Base-by-base conservation (phyloP, 768 basidiomycete genomes). In the Leccinum disarticulatum region DNA sequence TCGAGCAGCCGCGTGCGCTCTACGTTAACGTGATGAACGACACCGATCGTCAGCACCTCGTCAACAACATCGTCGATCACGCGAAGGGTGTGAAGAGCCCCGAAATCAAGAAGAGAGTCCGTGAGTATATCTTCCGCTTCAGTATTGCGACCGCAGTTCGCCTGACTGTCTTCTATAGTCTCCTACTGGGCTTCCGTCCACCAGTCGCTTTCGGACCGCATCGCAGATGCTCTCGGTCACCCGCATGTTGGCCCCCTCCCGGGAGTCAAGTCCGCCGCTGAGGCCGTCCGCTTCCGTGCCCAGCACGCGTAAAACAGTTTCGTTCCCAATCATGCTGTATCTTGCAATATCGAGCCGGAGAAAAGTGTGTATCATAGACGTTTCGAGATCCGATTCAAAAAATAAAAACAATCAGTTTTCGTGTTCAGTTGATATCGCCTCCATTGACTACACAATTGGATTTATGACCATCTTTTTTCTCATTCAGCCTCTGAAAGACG, bases 181-280 rank as follows among this genome's bases (percentile, higher is more conserved):
- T 82, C 87, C 30, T 87, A 90, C 61, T 95, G 88, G 83, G 87
- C 90, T 46, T 85, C 84, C 54, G 86, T 97, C 58, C 83, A 89
- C 71, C 88, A 91, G 68, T 79, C 76, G 11, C 77, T 95, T 36
- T 87, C 86, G 4, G 85, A 91, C 73, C 82, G 89, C 61, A 80
- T 98, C 64, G 91, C 92, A n/a, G 82, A 81, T 66, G 90, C 85
- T 3, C 80, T 95, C 54, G 85, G 85, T 46, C 77, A 82, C 52
- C 76, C 83, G 2, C 67, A 17, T 2, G 59, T 85, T n/a, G 63
- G 73, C 55, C 89, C 91, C 13, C 77, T 92, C 54, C 64, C 76
- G 58, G 83, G 51, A 6, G 50, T 84, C 65, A 85, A 84, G 73
- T 73, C 87, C 15, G 89, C 87, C 1, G 53, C 69, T 3, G 82